Percentiles rank a stretch among this genome's conserved stretches.
These are phyloP conservation scores for Hebeloma cylindrosporum DNA, from an alignment of 768 basidiomycete species.

Conservation along the genomic window DNA sequence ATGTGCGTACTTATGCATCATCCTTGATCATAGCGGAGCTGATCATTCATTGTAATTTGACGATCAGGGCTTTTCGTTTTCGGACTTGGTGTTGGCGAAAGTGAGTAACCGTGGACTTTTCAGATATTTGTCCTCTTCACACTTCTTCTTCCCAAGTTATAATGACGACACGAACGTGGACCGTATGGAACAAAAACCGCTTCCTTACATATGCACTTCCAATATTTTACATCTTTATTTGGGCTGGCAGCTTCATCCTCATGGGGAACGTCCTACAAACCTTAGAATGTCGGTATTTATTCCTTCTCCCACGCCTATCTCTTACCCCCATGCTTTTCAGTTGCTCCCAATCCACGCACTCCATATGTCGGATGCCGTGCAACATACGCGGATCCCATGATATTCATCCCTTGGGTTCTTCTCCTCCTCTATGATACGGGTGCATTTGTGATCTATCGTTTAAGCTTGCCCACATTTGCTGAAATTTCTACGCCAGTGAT, in stretches of 20 bases:
- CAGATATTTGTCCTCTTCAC: background rate
- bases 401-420: slow-evolving; percentile 16
- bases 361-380: slow-evolving; percentile 12
- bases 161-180: slow-evolving; percentile 17
- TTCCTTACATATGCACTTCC: slow-evolving; percentile 7
- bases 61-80: slow-evolving; percentile 21
- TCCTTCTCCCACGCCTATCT: background rate
- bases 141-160: slow-evolving; percentile 5
- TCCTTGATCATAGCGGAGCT: no score
- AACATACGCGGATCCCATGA: slow-evolving; percentile 4
- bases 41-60: no score
- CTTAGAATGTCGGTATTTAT: slow-evolving; percentile 5
- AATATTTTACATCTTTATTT: slow-evolving; percentile 7
- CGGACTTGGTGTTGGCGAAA: slow-evolving; percentile 19
- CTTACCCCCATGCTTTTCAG: background rate
- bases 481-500: slow-evolving; percentile 1
- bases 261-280: slow-evolving; percentile 7
- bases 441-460: background rate
- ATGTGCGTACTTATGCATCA: slow-evolving; percentile 9
- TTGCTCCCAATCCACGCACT: slow-evolving; percentile 8
- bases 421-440: slow-evolving; percentile 15
- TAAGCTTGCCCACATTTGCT: background rate
- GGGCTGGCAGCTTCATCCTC: slow-evolving; percentile 1
- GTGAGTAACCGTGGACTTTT: no score
- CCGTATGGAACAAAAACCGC: slow-evolving; percentile 16